Evolutionary conservation across 306 rosid genomes (phyloP), one percentile per base, ranked within the genome.

Genomic region (Pyrus bretschneideri): DNA sequence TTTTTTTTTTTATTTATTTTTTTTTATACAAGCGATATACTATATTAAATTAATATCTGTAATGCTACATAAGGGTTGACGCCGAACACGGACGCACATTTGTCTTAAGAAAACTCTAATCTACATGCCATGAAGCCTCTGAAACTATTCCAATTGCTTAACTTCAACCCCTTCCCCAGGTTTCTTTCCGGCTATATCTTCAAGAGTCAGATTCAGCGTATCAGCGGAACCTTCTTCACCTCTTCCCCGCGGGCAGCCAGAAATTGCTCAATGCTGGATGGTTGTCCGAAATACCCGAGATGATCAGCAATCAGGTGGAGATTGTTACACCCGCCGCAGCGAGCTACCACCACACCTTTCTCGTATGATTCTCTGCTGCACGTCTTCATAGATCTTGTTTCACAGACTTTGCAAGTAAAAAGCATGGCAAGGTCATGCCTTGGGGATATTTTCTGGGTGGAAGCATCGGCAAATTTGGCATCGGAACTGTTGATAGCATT

Each of bases 401-500:
- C 96, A 42, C 98, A 95, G 81, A 92, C 96, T 75, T 82, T 89
- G 90, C 99, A 95, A 74, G 98, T 95, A 83, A 90, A 95, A 38
- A 95, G 73, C 96, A 92, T 87, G 38, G 93, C 97, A 71, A 95
- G 93, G 74, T 95, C 97, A 83, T 92, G 99, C 86, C 99, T 87
- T n/a, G 97, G 63, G 13, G 98, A 92, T 45, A 84, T 33, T 75
- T 86, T 95, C 78, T 92, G 83, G 82, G 65, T 86, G 76, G 90
- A 87, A 21, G 22, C 84, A 9, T 85, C 90, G 55, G 88, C 78
- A 80, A 81, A 78, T 46, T 84, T 75, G 35, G 86, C 81, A 18
- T 80, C 21, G 25, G 89, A 40, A 58, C 71, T 51, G 60, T 76
- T 80, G 9, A 31, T 52, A 27, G 69, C 38, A 55, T 75, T 81